Evolutionary conservation across 768 basidiomycete genomes (phyloP).

Genomic region (Arthromyces matolae): DNA sequence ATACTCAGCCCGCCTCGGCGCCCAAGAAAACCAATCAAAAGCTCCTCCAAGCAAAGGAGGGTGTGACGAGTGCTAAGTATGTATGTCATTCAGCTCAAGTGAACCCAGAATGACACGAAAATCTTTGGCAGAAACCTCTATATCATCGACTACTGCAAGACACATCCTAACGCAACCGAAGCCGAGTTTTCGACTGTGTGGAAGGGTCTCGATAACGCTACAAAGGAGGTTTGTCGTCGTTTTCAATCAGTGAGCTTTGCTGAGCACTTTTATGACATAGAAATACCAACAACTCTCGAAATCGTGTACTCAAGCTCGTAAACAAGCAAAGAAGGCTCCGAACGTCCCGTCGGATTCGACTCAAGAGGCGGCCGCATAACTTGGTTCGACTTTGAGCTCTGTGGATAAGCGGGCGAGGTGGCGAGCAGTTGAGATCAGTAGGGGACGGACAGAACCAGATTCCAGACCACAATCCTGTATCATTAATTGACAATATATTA

Average conservation of each 20-base stretch:
- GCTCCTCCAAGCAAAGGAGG: background rate
- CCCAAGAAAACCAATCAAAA: background rate
- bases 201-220: background rate
- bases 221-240: background rate
- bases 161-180: background rate
- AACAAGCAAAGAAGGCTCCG: background rate
- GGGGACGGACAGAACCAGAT: background rate
- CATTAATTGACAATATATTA: background rate
- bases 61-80: background rate
- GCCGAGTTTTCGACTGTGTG: background rate
- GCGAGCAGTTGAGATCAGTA: background rate
- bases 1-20: background rate
- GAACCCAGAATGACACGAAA: background rate
- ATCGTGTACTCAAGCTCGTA: too few species aligned
- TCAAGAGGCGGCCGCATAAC: too few species aligned
- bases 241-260: background rate
- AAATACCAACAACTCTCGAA: background rate
- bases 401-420: too few species aligned
- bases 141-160: background rate
- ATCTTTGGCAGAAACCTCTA: background rate
- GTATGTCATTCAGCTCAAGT: background rate
- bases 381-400: too few species aligned
- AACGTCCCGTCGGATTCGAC: too few species aligned
- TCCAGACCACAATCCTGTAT: background rate
- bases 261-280: background rate